Evolutionary conservation across 164 flowering plant genomes (phyloP).

Genomic region (Houttuynia cordata): DNA sequence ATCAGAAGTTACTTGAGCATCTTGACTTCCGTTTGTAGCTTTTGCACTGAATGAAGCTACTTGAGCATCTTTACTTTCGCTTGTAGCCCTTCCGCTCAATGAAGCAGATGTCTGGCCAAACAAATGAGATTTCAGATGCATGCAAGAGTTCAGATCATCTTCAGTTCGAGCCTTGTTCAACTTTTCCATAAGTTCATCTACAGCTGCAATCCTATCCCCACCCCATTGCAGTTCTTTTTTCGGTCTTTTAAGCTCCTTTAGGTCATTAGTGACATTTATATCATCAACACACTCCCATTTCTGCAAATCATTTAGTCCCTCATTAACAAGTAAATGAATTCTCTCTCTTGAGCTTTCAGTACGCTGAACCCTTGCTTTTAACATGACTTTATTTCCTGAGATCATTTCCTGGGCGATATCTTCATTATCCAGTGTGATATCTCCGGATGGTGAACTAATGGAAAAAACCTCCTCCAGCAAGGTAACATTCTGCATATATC

Average conservation of each 20-base stretch:
- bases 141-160: constrained; percentile 63
- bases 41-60: too few species aligned
- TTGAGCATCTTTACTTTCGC: constrained; percentile 15
- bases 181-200: constrained; percentile 56
- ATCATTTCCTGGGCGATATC: constrained; percentile 14
- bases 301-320: constrained; percentile 43
- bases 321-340: constrained; percentile 34
- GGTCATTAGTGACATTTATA: constrained; percentile 7
- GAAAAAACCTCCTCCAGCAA: constrained; percentile 67
- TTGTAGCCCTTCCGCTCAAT: constrained; percentile 1
- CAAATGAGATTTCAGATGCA: constrained; percentile 39
- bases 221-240: constrained; percentile 19
- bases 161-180: constrained; percentile 60
- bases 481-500: constrained; percentile 67
- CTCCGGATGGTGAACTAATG: constrained; percentile 24
- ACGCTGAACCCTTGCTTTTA: constrained; percentile 42
- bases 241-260: constrained; percentile 18
- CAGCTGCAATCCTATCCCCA: constrained; percentile 26
- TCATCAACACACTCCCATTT: constrained; percentile 23
- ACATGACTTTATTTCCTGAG: constrained; percentile 30
- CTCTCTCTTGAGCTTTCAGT: constrained; percentile 34
- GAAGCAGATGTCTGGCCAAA: constrained; percentile 9
- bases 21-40: too few species aligned
- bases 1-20: constrained; percentile 10
- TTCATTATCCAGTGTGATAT: constrained; percentile 9